Evolutionary conservation across 495 filamentous ascomycete genomes (phyloP).

Genomic region (Penicillium coffeae): DNA sequence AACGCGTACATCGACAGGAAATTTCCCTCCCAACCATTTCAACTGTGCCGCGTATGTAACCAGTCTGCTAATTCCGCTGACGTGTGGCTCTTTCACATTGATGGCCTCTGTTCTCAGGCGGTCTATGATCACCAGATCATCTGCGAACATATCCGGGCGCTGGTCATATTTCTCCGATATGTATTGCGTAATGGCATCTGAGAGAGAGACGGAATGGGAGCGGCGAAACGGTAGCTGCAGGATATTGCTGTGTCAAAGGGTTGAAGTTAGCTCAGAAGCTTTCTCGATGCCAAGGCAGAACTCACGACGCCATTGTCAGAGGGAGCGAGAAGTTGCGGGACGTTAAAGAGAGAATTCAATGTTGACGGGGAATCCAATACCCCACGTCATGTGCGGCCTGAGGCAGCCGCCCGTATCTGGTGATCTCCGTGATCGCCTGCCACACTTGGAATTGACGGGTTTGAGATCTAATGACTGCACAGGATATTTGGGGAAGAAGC

Average conservation of each 20-base stretch:
- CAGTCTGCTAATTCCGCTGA: constrained; percentile 83
- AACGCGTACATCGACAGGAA: constrained; percentile 81
- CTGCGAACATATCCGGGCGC: constrained; percentile 94
- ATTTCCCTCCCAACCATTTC: constrained; percentile 91
- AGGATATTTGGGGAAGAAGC: too few relatives aligned
- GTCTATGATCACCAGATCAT: constrained; percentile 86
- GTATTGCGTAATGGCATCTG: constrained; percentile 85
- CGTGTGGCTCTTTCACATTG: constrained; percentile 82
- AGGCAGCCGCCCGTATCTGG: not conserved
- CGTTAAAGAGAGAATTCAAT: constrained; percentile 25
- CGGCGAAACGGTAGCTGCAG: constrained; percentile 80
- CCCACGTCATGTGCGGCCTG: constrained; percentile 11
- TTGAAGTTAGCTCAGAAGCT: not conserved
- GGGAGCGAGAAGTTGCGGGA: constrained; percentile 4
- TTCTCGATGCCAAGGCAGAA: constrained; percentile 1
- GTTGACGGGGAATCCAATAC: constrained; percentile 32
- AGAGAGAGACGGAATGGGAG: constrained; percentile 70
- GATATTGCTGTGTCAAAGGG: constrained; percentile 41
- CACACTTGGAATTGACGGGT: too few relatives aligned
- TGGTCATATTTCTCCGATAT: constrained; percentile 99
- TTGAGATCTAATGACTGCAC: too few relatives aligned
- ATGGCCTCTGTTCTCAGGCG: constrained; percentile 75
- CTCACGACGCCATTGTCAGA: constrained; percentile 44
- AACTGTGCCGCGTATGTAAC: constrained; percentile 88
- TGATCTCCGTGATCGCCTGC: not conserved